These are phyloP conservation scores for Phaeosphaeria sp. DNA, from an alignment of 2,329 filamentous ascomycete species.

Conservation along the genomic window DNA sequence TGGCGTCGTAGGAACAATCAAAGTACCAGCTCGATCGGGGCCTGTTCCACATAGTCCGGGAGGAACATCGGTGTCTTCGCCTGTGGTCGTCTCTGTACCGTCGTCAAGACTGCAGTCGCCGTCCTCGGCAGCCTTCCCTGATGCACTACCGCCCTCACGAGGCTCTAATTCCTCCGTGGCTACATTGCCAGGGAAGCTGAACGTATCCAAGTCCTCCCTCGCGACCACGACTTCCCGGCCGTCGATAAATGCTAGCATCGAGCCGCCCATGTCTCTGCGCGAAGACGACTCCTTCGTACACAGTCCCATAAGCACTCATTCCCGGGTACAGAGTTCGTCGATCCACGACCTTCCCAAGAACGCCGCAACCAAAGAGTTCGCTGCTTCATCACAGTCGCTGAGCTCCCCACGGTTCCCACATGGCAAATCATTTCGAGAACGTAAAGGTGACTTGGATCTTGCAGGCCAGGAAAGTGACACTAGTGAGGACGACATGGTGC, in stretches of 20 bases:
- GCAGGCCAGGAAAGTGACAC: constrained; percentile 40
- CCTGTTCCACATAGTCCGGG: constrained; percentile 27
- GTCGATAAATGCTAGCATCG: constrained; percentile 30
- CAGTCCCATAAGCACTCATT: constrained; percentile 35
- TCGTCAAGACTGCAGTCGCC: constrained; percentile 50
- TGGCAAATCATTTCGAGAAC: constrained; percentile 24
- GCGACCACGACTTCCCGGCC: constrained; percentile 39
- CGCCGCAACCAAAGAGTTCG: constrained; percentile 23
- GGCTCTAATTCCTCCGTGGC: constrained; percentile 41
- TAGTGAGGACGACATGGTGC: constrained; percentile 39
- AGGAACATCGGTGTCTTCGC: constrained; percentile 43
- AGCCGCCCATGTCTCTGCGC: constrained; percentile 22
- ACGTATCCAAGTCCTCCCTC: constrained; percentile 38
- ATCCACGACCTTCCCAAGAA: constrained; percentile 26
- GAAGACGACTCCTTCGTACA: constrained; percentile 36
- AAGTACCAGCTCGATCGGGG: constrained; percentile 19
- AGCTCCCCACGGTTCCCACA: constrained; percentile 29
- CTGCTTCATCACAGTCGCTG: constrained; percentile 12
- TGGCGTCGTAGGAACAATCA: constrained; percentile 28
- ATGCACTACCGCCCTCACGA: constrained; percentile 42
- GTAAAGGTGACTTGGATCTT: constrained; percentile 31
- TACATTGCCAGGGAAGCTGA: constrained; percentile 37
- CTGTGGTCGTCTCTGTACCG: constrained; percentile 43
- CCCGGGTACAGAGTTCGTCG: constrained; percentile 26
- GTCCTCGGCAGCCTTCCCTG: constrained; percentile 44